Evolutionary conservation across 1,284 basidiomycete species (phyloP).

Genomic region (Xerocomus tenax): DNA sequence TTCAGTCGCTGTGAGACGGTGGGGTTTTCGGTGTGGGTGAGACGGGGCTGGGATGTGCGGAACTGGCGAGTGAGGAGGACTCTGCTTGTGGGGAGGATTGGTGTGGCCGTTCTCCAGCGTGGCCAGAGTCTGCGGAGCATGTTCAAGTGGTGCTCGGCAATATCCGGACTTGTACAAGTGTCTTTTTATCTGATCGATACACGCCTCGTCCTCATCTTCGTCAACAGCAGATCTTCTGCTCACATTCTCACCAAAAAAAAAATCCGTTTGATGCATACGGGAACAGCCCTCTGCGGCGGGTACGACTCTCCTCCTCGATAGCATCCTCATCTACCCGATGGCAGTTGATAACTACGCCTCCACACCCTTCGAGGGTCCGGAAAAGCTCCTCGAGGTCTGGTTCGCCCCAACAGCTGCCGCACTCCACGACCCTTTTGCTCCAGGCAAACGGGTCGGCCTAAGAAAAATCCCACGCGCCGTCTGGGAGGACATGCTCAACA

Average conservation of each 20-base stretch:
- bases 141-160: background rate
- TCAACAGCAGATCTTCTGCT: slow-evolving; percentile 16
- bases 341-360: slow-evolving; percentile 34
- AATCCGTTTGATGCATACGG: slow-evolving; percentile 52
- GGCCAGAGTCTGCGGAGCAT: slow-evolving; percentile 26
- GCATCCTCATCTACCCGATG: slow-evolving; percentile 37
- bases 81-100: slow-evolving; percentile 38
- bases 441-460: slow-evolving; percentile 53
- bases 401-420: slow-evolving; percentile 72
- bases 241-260: slow-evolving; percentile 12
- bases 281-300: slow-evolving; percentile 34
- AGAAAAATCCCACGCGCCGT: slow-evolving; percentile 66
- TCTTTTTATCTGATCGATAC: background rate
- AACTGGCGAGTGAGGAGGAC: slow-evolving; percentile 33
- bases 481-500: slow-evolving; percentile 97
- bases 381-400: slow-evolving; percentile 98
- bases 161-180: background rate
- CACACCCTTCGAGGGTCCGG: slow-evolving; percentile 77
- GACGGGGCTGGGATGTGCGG: slow-evolving; percentile 35
- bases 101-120: slow-evolving; percentile 29
- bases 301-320: slow-evolving; percentile 46
- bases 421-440: slow-evolving; percentile 41
- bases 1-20: slow-evolving; percentile 61
- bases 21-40: background rate
- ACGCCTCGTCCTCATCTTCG: slow-evolving; percentile 13